Evolutionary conservation across 306 rosid species (phyloP), one percentile per base, ranked within the genome.

Genomic region (Argentina anserina): DNA sequence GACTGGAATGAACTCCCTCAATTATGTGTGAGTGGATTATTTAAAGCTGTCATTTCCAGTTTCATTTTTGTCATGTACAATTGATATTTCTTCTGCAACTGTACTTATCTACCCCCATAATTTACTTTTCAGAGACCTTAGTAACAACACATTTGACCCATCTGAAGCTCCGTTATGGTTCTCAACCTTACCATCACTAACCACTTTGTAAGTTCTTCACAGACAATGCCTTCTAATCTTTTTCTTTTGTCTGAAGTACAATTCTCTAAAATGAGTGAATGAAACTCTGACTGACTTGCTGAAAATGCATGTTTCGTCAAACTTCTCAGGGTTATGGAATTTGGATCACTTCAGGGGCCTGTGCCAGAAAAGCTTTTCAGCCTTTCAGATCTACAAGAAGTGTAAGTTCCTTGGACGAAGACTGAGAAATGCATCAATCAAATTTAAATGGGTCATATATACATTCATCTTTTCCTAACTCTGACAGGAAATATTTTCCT

Each of bases 111-210:
- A 9, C 46, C 15, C 61, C 12, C 3, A 67, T 23, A 20, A 71
- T 37, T 5, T 43, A 3, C 12, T 43, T 72, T 62, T 26, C 80
- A 89, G 97, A 81, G 98, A 93, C 86, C 90, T 93, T 52, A 91
- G 96, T 73, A 91, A 85, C 84, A 89, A 93, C 88, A 75, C 86
- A 55, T 93, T 93, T 83, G 84, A 77, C 67, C 62, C 91, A 63
- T 82, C 92, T 15, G 83, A 75, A 76, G 86, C 91, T 75, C 97
- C 98, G 2, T n/a, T 25, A 73, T 93, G 98, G 97, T 84, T 93
- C 84, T 69, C 86, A 58, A 69, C 78, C 80, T 81, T 87, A 49
- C 79, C 82, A 64, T 68, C 85, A 59, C 97, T 93, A 67, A 87
- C 96, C 58, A 89, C 91, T 47, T 62, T 93, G 98, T 93, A 89